Evolutionary conservation across 1,139 yeast species (phyloP), one percentile per base, ranked within the genome.

Genomic region (Suhomyces terraborum): DNA sequence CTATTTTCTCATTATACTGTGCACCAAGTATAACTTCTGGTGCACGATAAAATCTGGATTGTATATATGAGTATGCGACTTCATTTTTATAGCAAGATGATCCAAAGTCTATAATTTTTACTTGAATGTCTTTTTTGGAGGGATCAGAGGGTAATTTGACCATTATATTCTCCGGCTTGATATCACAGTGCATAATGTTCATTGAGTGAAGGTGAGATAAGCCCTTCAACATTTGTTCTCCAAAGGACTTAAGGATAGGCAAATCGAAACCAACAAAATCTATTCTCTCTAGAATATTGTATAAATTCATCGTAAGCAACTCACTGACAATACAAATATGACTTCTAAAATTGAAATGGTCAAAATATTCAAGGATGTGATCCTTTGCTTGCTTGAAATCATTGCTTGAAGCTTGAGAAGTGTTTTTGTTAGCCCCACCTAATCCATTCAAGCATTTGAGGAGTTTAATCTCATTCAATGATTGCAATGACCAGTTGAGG

Each of bases 21-120:
- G 88, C 82, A 2, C 96, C 96, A n/a, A 88, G 55, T 29, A 86
- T 68, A 4, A 88, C 89, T 58, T 88, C 96, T 0, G 96, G 89
- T 12, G 88, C 84, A 41, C 88, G 59, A 53, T 82, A 82, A 51
- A 75, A 82, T 32, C 88, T 55, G 1, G 87, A 81, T 54, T 82
- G 88, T 34, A 82, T 74, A 49, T 82, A 82, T 0, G 84, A 75
- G 49, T 69, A 80, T 0, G 77, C 64, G 2, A 73, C 66, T 37
- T 77, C 78, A 38, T 69, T 67, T 4, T 53, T 54, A 13, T 63
- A 62, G 49, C 85, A 77, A 0, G 87, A 79, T 0, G 86, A 73
- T 0, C 88, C 88, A 55, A 81, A 81, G 56, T 82, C 88, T 37
- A 82, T 80, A n/a, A 82, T 67, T 48, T 80, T 81, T 17, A 80